Percentiles rank a stretch among this genome's conserved stretches.
Evolutionary conservation across 1,139 yeast genomes (phyloP).

Genomic region (Yamadazyma atlantica): DNA sequence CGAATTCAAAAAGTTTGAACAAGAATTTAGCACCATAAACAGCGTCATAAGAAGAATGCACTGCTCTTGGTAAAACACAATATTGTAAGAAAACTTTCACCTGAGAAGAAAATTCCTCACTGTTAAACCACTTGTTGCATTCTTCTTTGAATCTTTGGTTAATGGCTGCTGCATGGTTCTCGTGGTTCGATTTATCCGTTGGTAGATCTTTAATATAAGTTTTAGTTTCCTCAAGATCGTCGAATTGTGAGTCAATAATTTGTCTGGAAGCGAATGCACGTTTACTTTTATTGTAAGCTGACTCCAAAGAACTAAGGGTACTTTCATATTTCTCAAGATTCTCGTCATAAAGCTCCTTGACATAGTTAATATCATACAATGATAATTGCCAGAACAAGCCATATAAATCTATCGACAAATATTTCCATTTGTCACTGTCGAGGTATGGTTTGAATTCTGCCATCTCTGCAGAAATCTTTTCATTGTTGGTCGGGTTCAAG

Average conservation of each 20-base stretch:
- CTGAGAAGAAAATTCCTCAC: constrained; percentile 17
- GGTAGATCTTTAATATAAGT: constrained; percentile 25
- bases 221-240: constrained; percentile 30
- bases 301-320: constrained; percentile 21
- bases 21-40: constrained; percentile 66
- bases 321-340: constrained; percentile 34
- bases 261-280: constrained; percentile 29
- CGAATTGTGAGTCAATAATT: constrained; percentile 25
- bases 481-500: constrained; percentile 19
- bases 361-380: constrained; percentile 70
- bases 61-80: constrained; percentile 74
- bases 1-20: constrained; percentile 45
- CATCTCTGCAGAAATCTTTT: constrained; percentile 1
- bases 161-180: constrained; percentile 19
- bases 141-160: constrained; percentile 15
- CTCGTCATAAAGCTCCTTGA: constrained; percentile 48
- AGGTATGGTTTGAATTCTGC: background rate
- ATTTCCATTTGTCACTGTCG: constrained; percentile 21
- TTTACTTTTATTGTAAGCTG: constrained; percentile 30
- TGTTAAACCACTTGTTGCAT: constrained; percentile 26
- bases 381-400: constrained; percentile 72
- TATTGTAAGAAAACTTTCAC: constrained; percentile 48
- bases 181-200: constrained; percentile 32
- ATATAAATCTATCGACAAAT: constrained; percentile 48
- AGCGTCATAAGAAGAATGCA: constrained; percentile 86